These are phyloP conservation scores for Schrenkiella parvula DNA, from an alignment of 345 rosid genomes.

Conservation along the genomic window DNA sequence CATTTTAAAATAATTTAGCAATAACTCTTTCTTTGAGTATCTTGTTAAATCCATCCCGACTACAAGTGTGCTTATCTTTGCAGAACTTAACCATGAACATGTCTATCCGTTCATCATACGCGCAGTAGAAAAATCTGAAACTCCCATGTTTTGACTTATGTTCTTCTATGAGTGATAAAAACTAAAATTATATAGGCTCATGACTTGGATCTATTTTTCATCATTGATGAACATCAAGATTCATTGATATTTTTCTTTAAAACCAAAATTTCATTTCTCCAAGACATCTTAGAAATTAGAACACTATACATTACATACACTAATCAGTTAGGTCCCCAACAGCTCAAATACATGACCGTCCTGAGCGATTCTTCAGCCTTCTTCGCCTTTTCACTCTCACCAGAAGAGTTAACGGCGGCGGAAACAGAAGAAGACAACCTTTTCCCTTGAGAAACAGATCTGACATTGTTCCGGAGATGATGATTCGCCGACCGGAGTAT, in stretches of 20 bases:
- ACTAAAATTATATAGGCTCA: too few relatives aligned
- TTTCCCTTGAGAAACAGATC: slow-evolving; percentile 36
- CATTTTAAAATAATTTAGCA: too few relatives aligned
- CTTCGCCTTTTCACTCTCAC: slow-evolving; percentile 34
- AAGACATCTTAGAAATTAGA: neutral
- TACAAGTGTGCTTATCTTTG: too few relatives aligned
- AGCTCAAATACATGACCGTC: slow-evolving; percentile 74
- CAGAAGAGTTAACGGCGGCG: slow-evolving; percentile 10
- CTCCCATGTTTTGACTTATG: too few relatives aligned
- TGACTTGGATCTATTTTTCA: too few relatives aligned
- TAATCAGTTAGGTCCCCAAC: slow-evolving; percentile 60
- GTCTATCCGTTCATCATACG: too few relatives aligned
- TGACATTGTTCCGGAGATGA: slow-evolving; percentile 31
- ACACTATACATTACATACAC: neutral
- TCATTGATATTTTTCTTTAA: neutral
- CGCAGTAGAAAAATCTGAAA: too few relatives aligned
- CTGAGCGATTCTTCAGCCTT: slow-evolving; percentile 70
- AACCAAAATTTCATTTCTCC: neutral
- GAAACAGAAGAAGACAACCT: slow-evolving; percentile 18
- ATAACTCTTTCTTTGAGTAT: too few relatives aligned
- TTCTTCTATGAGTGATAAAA: too few relatives aligned
- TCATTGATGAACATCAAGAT: neutral
- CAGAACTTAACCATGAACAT: too few relatives aligned
- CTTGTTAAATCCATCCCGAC: too few relatives aligned
- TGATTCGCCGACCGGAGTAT: slow-evolving; percentile 36